A percentile compares a stretch with the other conserved stretches of the same genome.
Conservation (phyloP, 805 yeast genomes). For the Komagataella pseudopastoris region DNA sequence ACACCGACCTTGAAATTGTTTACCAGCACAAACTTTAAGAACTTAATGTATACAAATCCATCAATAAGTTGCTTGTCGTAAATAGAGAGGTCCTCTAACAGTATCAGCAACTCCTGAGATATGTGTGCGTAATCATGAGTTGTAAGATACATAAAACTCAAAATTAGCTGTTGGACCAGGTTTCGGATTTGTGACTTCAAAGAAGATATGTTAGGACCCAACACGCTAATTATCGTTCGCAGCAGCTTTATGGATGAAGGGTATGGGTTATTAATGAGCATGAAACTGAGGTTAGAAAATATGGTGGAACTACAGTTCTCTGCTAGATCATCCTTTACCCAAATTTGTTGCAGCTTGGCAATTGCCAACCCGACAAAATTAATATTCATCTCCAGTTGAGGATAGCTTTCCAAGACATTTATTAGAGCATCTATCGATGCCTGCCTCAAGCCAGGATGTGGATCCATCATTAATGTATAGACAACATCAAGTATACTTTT, state of each 20-base stretch:
- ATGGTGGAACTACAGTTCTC: slow-evolving; percentile 25
- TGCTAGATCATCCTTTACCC: slow-evolving; percentile 36
- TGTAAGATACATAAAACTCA: slow-evolving; percentile 22
- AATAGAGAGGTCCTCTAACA: slow-evolving; percentile 31
- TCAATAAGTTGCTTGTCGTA: slow-evolving; percentile 27
- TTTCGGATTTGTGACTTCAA: slow-evolving; percentile 16
- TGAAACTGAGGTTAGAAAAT: slow-evolving; percentile 34
- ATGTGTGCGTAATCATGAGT: slow-evolving; percentile 18
- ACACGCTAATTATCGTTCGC: slow-evolving; percentile 28
- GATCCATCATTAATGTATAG: slow-evolving; percentile 53
- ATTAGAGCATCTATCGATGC: slow-evolving; percentile 54
- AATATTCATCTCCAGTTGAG: slow-evolving; percentile 13
- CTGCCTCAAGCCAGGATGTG: slow-evolving; percentile 74
- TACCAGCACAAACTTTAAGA: slow-evolving; percentile 17
- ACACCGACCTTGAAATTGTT: slow-evolving; percentile 21
- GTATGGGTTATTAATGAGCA: slow-evolving; percentile 25
- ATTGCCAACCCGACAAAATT: slow-evolving; percentile 29
- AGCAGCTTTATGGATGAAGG: slow-evolving; percentile 28
- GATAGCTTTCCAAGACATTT: slow-evolving; percentile 40
- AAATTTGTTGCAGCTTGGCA: slow-evolving; percentile 21
- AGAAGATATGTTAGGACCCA: slow-evolving; percentile 42
- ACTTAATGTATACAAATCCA: slow-evolving; percentile 12
- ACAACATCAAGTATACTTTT: slow-evolving; percentile 40
- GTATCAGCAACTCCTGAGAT: slow-evolving; percentile 23
- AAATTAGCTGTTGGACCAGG: slow-evolving; percentile 21